Conservation (phyloP, 2,329 filamentous ascomycete species). For the Penicillium frequentans region DNA sequence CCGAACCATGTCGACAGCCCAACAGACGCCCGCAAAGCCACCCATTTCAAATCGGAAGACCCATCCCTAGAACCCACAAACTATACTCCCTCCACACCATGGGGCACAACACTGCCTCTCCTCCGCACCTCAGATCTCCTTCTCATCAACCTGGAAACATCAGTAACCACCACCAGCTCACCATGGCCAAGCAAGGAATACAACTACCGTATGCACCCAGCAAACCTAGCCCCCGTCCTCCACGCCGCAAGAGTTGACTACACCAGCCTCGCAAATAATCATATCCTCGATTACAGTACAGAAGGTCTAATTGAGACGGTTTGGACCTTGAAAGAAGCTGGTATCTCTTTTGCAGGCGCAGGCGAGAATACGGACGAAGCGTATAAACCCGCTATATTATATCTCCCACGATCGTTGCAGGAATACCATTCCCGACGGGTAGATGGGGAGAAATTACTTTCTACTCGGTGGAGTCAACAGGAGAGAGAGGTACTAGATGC, state of each 20-base stretch:
- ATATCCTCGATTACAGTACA: slow-evolving; percentile 38
- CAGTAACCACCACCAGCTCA: slow-evolving; percentile 31
- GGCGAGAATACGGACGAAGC: slow-evolving; percentile 33
- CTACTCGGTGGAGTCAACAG: neutral
- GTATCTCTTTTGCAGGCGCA: slow-evolving; percentile 32
- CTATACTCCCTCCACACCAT: slow-evolving; percentile 32
- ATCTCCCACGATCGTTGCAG: slow-evolving; percentile 13
- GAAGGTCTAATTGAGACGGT: slow-evolving; percentile 38
- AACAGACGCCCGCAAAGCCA: slow-evolving; percentile 22
- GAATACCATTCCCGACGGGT: neutral
- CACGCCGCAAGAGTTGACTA: slow-evolving; percentile 34
- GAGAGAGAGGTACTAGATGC: neutral
- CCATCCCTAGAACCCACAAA: slow-evolving; percentile 17
- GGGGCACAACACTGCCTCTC: slow-evolving; percentile 36
- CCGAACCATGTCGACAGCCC: slow-evolving; percentile 30
- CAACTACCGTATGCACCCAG: slow-evolving; percentile 44
- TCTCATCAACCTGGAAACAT: slow-evolving; percentile 44
- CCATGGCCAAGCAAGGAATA: slow-evolving; percentile 42
- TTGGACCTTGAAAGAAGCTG: slow-evolving; percentile 24
- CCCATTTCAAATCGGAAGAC: slow-evolving; percentile 17
- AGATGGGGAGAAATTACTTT: neutral
- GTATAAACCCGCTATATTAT: slow-evolving; percentile 28
- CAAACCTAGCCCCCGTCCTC: slow-evolving; percentile 33
- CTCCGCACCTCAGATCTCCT: slow-evolving; percentile 34
- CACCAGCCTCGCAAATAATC: slow-evolving; percentile 42